A percentile compares a stretch with the other conserved stretches of the same genome.
phyloP scores from a whole-genome alignment of 2,329 filamentous ascomycete species.

The Aureobasidium melanogenum region DNA sequence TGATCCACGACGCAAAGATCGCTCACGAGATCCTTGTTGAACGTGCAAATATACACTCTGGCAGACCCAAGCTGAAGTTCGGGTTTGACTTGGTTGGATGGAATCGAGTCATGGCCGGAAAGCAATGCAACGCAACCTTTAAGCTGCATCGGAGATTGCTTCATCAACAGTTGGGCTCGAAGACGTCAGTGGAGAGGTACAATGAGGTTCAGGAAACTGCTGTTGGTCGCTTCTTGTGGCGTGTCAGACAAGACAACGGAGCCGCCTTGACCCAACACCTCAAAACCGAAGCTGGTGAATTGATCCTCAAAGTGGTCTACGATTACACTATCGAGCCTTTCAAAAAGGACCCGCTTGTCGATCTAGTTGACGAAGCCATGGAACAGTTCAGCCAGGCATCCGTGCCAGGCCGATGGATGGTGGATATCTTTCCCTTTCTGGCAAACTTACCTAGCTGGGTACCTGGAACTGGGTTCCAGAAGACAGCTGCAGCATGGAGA shows the following conservation, averaged over 20 bases:
- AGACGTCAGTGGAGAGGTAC: conserved; percentile 31
- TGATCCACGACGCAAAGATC: conserved; percentile 31
- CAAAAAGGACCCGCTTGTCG: conserved; percentile 35
- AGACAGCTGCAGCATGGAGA: conserved; percentile 31
- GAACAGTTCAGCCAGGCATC: conserved; percentile 32
- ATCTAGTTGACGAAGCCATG: conserved; percentile 33
- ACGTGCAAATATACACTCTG: conserved; percentile 28
- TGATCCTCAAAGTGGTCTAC: conserved; percentile 39
- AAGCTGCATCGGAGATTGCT: conserved; percentile 37
- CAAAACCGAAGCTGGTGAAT: conserved; percentile 30
- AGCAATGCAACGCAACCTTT: conserved; percentile 22
- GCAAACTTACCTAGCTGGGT: conserved; percentile 37
- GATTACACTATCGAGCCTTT: conserved; percentile 37
- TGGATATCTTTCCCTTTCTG: conserved; percentile 39
- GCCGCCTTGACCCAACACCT: conserved; percentile 34
- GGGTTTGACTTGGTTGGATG: conserved; percentile 25
- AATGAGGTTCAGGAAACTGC: conserved; percentile 37
- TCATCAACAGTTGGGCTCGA: conserved; percentile 38
- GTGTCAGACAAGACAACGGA: conserved; percentile 31
- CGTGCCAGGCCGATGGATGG: conserved; percentile 36
- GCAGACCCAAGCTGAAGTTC: conserved; percentile 24
- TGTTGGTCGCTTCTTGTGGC: conserved; percentile 35
- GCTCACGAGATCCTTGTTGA: conserved; percentile 33
- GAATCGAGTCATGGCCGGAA: conserved; percentile 28
- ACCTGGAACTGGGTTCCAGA: conserved; percentile 38